Percentiles rank a stretch among this genome's conserved stretches.
Conservation (phyloP, 169 alveolate genomes). For the Eimeria zaria region DNA sequence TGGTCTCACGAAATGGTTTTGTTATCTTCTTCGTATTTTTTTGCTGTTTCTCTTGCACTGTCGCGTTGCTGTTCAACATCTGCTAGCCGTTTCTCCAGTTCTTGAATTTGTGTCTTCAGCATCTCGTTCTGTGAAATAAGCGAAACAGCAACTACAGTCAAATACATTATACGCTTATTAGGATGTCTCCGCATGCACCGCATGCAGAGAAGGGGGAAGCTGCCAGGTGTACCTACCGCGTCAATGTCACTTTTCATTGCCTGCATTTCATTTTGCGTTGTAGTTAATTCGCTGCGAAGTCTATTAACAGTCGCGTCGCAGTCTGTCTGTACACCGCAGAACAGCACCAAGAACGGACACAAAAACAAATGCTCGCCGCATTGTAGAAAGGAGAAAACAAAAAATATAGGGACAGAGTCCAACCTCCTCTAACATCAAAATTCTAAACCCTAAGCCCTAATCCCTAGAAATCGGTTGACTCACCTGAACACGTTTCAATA, state of each 20-base stretch:
- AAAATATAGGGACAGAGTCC: neutral
- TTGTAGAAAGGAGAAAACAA: neutral
- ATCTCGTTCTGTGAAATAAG: neutral
- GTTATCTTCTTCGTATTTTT: conserved; percentile 18
- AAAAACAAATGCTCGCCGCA: neutral
- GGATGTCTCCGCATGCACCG: neutral
- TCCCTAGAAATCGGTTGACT: neutral
- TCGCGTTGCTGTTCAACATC: neutral
- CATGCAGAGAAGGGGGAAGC: neutral
- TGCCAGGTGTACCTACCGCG: neutral
- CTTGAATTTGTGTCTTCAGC: neutral
- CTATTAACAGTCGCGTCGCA: conserved; percentile 33
- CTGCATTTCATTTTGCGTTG: conserved; percentile 1
- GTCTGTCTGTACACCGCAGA: conserved; percentile 57
- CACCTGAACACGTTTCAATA: conserved; percentile 41
- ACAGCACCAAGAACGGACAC: neutral
- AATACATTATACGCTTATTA: neutral
- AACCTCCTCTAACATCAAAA: neutral
- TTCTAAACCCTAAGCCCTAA: neutral
- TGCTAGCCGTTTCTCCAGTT: neutral
- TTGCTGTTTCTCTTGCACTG: neutral
- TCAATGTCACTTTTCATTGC: neutral
- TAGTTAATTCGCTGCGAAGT: conserved; percentile 44
- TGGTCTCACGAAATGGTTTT: conserved; percentile 1
- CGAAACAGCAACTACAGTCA: neutral